Conservation (phyloP, 2,329 filamentous ascomycete species). For the Tolypocladium tropicale region DNA sequence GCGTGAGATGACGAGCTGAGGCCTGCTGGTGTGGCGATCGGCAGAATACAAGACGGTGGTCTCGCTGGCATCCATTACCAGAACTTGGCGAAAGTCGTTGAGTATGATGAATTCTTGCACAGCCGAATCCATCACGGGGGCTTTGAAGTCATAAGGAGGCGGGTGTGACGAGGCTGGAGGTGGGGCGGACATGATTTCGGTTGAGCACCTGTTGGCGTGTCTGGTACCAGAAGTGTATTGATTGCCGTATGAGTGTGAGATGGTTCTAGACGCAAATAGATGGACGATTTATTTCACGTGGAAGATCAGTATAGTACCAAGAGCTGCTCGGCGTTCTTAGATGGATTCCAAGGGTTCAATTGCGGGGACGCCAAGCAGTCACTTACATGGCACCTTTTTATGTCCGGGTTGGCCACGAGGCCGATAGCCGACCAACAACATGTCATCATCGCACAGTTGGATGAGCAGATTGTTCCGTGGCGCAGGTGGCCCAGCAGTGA, state of each 20-base stretch:
- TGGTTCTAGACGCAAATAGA: no score
- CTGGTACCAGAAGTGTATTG: background rate
- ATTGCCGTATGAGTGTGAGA: background rate
- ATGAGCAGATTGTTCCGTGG: background rate
- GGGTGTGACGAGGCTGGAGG: background rate
- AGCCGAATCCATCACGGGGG: background rate
- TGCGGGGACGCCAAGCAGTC: background rate
- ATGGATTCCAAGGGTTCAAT: background rate
- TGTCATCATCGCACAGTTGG: background rate
- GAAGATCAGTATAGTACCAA: background rate
- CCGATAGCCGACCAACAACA: background rate
- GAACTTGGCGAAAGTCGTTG: background rate
- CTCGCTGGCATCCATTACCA: background rate
- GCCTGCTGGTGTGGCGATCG: background rate
- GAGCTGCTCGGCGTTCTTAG: background rate
- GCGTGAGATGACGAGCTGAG: background rate
- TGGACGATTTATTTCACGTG: no score
- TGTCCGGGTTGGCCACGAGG: background rate
- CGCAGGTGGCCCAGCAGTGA: background rate
- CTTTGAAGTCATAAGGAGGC: background rate
- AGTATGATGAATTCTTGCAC: background rate
- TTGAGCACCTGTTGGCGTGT: background rate
- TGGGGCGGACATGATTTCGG: background rate
- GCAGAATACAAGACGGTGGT: background rate
- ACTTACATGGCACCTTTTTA: background rate